Conservation (phyloP, 2,329 filamentous ascomycete genomes). For the Beauveria varroae region DNA sequence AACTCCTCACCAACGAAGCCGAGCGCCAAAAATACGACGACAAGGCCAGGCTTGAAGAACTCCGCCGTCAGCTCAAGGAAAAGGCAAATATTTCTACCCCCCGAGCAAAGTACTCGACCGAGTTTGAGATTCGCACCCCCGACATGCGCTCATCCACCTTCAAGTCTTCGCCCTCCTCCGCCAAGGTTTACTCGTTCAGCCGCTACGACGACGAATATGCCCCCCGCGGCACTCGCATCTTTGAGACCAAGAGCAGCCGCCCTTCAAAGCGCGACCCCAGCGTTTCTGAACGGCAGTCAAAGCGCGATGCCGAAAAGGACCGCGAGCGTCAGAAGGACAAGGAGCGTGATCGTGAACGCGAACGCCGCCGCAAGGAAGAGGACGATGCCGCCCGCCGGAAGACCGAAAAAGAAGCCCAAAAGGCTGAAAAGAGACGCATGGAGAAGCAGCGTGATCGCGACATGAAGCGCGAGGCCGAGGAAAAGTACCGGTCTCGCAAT, state of each 20-base stretch:
- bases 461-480: constrained; percentile 28
- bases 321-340: constrained; percentile 26
- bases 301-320: constrained; percentile 34
- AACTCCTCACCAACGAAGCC: constrained; percentile 72
- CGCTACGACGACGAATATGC: constrained; percentile 40
- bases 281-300: constrained; percentile 38
- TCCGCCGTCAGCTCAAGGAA: constrained; percentile 47
- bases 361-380: constrained; percentile 6
- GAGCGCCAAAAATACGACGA: constrained; percentile 73
- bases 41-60: constrained; percentile 56
- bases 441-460: constrained; percentile 33
- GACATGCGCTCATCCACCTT: constrained; percentile 39
- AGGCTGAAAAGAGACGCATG: constrained; percentile 26
- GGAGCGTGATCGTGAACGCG: constrained; percentile 16
- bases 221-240: constrained; percentile 28
- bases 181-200: constrained; percentile 27
- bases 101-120: constrained; percentile 25
- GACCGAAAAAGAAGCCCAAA: constrained; percentile 27
- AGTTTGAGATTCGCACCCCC: constrained; percentile 43
- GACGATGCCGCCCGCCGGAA: constrained; percentile 17
- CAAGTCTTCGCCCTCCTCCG: constrained; percentile 26
- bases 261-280: constrained; percentile 39
- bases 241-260: constrained; percentile 32
- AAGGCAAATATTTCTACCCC: constrained; percentile 37
- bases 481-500: constrained; percentile 24